Percentiles rank a stretch among this genome's conserved stretches.
These are phyloP conservation scores for Ceriops decandra DNA, from an alignment of 345 rosid species.

Conservation along the genomic window DNA sequence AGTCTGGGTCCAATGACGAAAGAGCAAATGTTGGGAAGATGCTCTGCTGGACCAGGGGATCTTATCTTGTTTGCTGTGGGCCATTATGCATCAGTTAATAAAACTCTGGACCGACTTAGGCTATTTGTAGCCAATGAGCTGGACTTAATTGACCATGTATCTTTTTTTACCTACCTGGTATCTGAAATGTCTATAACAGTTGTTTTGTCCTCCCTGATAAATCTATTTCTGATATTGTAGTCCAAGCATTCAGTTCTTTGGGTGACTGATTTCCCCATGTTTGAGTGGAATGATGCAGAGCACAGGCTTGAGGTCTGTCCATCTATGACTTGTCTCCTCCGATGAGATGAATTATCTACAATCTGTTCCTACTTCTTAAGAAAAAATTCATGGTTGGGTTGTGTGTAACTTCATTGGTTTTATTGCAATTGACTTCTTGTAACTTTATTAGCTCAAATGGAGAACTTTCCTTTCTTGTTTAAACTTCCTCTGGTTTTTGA, in stretches of 20 bases:
- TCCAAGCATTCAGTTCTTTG: conserved; percentile 83
- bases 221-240: conserved; percentile 34
- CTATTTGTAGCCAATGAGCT: conserved; percentile 60
- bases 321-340: conserved; percentile 3
- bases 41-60: conserved; percentile 78
- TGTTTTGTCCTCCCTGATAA: not conserved
- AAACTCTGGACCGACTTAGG: conserved; percentile 77
- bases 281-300: conserved; percentile 86
- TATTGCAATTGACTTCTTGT: not conserved
- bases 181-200: not conserved
- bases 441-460: too few species aligned
- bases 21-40: conserved; percentile 47
- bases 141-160: conserved; percentile 75
- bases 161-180: conserved; percentile 20
- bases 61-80: conserved; percentile 92
- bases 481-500: too few species aligned
- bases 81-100: conserved; percentile 61
- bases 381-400: not conserved
- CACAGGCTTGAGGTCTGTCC: conserved; percentile 84
- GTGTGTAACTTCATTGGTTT: not conserved
- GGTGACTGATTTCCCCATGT: conserved; percentile 98
- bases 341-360: conserved; percentile 4
- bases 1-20: conserved; percentile 53
- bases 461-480: not conserved
- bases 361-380: not conserved